Evolutionary conservation across 306 rosid species (phyloP).

Genomic region (Vigna unguiculata): DNA sequence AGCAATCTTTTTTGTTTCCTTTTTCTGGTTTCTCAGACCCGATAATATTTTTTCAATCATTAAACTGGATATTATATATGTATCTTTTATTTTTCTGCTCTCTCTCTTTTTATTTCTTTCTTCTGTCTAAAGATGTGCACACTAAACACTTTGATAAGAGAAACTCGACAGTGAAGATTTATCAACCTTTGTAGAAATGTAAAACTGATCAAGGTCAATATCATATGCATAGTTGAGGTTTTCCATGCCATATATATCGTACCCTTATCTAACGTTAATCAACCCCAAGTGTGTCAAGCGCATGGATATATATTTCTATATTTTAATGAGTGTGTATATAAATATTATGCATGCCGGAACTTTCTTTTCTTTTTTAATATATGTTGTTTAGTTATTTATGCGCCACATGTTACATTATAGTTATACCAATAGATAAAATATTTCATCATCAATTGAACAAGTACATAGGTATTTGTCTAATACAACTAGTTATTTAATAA

Average conservation of each 20-base stretch:
- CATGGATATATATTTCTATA: background rate
- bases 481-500: background rate
- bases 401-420: background rate
- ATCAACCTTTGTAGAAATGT: background rate
- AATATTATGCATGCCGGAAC: background rate
- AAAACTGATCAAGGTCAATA: background rate
- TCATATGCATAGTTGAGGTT: conserved; percentile 22
- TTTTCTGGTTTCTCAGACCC: background rate
- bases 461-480: background rate
- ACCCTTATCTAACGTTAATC: background rate
- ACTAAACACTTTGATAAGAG: background rate
- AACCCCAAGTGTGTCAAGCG: background rate
- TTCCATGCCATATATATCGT: background rate
- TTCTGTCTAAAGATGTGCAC: background rate
- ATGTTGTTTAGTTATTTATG: background rate
- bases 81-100: background rate
- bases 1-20: conserved; percentile 31
- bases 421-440: background rate
- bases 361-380: background rate
- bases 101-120: background rate
- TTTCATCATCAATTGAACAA: background rate
- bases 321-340: background rate
- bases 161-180: background rate
- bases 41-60: conserved; percentile 17
- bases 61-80: background rate